Conservation (phyloP, 2,329 filamentous ascomycete species). For the Calonectria montana region DNA sequence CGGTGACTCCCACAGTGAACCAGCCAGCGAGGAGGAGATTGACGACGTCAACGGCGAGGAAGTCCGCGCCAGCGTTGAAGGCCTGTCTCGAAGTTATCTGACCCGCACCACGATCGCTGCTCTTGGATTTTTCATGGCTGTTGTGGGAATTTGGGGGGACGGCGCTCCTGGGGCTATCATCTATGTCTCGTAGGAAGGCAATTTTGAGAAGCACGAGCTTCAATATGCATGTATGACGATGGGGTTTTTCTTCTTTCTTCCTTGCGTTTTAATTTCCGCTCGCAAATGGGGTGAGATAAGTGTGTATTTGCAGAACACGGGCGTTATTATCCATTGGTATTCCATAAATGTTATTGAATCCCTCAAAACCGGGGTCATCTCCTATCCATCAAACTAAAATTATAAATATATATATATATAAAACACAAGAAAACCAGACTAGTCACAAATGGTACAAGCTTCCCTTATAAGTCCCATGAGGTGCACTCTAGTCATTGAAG, state of each 20-base stretch:
- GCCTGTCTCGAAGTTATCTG: slow-evolving; percentile 64
- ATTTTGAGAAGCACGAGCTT: background rate
- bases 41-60: slow-evolving; percentile 72
- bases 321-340: slow-evolving; percentile 28
- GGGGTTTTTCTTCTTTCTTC: background rate
- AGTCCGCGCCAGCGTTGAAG: slow-evolving; percentile 67
- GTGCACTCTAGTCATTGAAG: too few relatives aligned
- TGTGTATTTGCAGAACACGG: slow-evolving; percentile 26
- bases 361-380: slow-evolving; percentile 27
- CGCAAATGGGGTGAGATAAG: slow-evolving; percentile 29
- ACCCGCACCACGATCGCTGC: slow-evolving; percentile 66
- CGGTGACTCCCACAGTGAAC: slow-evolving; percentile 63
- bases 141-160: slow-evolving; percentile 76
- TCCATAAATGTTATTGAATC: slow-evolving; percentile 3
- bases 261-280: slow-evolving; percentile 21
- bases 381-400: slow-evolving; percentile 28
- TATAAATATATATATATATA: too few relatives aligned
- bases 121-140: slow-evolving; percentile 69
- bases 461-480: background rate
- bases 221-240: background rate
- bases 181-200: slow-evolving; percentile 45
- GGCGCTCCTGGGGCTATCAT: slow-evolving; percentile 55
- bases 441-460: background rate
- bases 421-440: background rate
- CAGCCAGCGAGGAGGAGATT: slow-evolving; percentile 62